Percentiles rank a stretch among this genome's conserved stretches.
Evolutionary conservation across 163 green algal species (phyloP).

Genomic region (Scenedesmus sp.): DNA sequence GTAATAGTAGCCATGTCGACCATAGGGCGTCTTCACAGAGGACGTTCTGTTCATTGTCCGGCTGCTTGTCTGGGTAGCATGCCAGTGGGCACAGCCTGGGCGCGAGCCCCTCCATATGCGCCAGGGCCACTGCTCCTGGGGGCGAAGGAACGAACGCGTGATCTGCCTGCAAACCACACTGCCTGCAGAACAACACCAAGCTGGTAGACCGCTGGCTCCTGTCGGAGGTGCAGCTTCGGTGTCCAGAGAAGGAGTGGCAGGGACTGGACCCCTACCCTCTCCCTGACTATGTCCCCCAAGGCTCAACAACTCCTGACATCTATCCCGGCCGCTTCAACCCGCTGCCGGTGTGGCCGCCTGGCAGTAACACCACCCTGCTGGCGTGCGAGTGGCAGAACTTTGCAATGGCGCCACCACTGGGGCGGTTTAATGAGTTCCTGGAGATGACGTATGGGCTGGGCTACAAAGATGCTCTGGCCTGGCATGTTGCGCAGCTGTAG

Average conservation of each 20-base stretch:
- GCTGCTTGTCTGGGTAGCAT: neutral
- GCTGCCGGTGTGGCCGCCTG: conserved; percentile 6
- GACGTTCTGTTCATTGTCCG: too few species aligned
- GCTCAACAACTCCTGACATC: neutral
- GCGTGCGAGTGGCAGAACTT: conserved; percentile 45
- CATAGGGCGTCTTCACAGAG: too few species aligned
- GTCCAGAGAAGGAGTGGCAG: conserved; percentile 1
- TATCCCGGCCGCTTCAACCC: conserved; percentile 17
- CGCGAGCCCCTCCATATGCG: neutral
- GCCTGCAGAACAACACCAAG: neutral
- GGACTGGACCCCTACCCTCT: neutral
- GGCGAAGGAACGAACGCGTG: too few species aligned
- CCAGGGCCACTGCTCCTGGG: too few species aligned
- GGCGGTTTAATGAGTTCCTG: neutral
- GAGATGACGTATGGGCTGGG: conserved; percentile 23
- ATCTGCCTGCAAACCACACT: neutral
- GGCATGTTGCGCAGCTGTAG: conserved; percentile 45
- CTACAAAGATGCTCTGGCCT: neutral
- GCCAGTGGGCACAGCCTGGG: neutral
- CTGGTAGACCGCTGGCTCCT: conserved; percentile 22
- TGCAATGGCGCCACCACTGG: conserved; percentile 18
- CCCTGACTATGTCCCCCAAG: conserved; percentile 6
- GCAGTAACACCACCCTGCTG: neutral
- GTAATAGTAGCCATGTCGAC: too few species aligned
- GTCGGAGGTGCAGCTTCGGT: conserved; percentile 11